phyloP scores from a whole-genome alignment of 345 rosid genomes.

The Eucalyptus paniculata region DNA sequence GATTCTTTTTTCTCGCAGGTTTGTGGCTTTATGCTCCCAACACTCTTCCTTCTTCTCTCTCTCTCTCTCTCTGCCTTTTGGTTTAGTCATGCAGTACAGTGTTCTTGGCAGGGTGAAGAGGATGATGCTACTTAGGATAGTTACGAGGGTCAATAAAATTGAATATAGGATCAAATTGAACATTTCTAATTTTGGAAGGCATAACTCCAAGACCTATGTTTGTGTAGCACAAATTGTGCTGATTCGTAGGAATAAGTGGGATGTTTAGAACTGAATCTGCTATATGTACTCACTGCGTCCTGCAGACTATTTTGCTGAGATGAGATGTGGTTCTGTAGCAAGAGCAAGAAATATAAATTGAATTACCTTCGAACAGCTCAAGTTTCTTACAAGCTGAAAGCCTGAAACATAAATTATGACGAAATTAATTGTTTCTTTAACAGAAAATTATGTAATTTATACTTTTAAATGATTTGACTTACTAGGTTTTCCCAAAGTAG shows the following conservation, averaged over 20 bases:
- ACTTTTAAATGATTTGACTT: not conserved
- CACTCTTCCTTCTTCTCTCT: not conserved
- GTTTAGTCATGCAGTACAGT: not conserved
- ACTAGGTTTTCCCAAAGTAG: not conserved
- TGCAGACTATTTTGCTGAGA: not conserved
- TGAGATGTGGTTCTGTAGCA: not conserved
- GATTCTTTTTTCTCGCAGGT: constrained; percentile 97
- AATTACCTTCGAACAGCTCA: not conserved
- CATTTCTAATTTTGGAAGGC: not conserved
- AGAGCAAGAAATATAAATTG: not conserved
- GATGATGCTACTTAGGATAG: not conserved
- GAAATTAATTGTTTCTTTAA: not conserved
- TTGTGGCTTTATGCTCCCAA: not conserved
- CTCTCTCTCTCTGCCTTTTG: not conserved
- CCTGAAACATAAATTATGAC: not conserved
- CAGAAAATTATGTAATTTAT: not conserved
- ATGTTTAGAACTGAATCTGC: not conserved
- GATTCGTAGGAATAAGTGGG: not conserved
- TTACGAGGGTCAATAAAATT: not conserved
- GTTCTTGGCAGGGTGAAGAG: not conserved
- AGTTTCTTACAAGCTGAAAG: not conserved
- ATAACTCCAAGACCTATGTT: not conserved
- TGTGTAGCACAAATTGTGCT: not conserved
- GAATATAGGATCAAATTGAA: not conserved
- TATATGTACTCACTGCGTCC: not conserved